Conservation (phyloP, 768 basidiomycete genomes). For the Leccinum rimulosum region DNA sequence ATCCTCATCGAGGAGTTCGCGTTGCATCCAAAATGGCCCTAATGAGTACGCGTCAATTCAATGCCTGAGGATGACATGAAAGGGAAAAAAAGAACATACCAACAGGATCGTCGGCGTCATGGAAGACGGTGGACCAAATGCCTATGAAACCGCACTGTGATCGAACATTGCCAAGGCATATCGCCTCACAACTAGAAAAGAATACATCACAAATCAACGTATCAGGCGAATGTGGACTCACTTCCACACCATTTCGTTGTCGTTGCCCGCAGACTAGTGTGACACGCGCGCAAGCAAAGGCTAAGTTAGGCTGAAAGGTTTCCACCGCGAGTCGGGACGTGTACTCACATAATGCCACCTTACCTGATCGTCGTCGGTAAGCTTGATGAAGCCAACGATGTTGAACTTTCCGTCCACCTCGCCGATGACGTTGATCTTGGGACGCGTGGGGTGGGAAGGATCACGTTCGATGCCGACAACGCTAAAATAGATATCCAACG, state of each 20-base stretch:
- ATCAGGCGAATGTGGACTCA: conserved; percentile 25
- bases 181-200: conserved; percentile 51
- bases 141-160: conserved; percentile 61
- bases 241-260: conserved; percentile 56
- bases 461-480: conserved; percentile 43
- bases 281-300: neutral
- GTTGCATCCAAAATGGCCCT: conserved; percentile 33
- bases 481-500: conserved; percentile 45
- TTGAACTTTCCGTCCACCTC: conserved; percentile 47
- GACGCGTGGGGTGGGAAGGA: conserved; percentile 47
- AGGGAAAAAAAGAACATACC: conserved; percentile 29
- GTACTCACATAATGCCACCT: conserved; percentile 62
- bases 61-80: no score
- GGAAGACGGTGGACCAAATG: conserved; percentile 47
- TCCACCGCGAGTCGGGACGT: neutral
- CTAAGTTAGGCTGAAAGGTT: conserved; percentile 1
- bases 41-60: neutral
- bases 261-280: conserved; percentile 49
- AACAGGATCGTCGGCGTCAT: conserved; percentile 47
- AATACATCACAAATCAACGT: neutral
- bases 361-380: conserved; percentile 56
- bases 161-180: conserved; percentile 59
- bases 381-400: conserved; percentile 51
- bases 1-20: conserved; percentile 25
- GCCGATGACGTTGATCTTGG: conserved; percentile 53